These are phyloP conservation scores for Ceriops zippeliana DNA, from an alignment of 345 rosid genomes.

Conservation along the genomic window DNA sequence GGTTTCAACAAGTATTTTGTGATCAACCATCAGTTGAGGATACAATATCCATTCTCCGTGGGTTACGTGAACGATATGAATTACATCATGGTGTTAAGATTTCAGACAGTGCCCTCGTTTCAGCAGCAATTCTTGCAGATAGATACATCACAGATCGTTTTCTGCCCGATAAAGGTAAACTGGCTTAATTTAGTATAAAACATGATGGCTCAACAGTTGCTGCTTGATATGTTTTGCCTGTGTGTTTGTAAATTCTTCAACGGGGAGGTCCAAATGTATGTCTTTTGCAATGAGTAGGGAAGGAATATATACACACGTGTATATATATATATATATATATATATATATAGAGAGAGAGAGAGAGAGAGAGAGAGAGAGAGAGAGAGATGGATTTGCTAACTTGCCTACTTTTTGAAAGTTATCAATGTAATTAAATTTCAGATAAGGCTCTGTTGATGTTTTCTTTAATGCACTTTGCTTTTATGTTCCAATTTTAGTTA, in stretches of 20 bases:
- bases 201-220: not conserved
- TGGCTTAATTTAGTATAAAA: not conserved
- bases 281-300: not conserved
- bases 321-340: not conserved
- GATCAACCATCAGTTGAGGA: slow-evolving; percentile 92
- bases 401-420: no score
- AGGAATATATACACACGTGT: not conserved
- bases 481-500: not conserved
- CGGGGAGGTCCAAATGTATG: not conserved
- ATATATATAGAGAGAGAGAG: no score
- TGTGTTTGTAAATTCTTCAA: not conserved
- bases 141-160: slow-evolving; percentile 87
- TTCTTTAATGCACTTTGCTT: no score
- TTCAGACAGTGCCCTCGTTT: slow-evolving; percentile 86
- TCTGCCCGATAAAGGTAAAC: slow-evolving; percentile 88
- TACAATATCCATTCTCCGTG: slow-evolving; percentile 86
- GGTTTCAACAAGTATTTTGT: slow-evolving; percentile 95
- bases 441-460: no score
- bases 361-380: no score
- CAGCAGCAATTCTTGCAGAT: slow-evolving; percentile 84
- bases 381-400: no score
- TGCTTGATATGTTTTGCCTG: not conserved
- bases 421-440: no score
- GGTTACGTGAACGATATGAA: slow-evolving; percentile 81
- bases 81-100: slow-evolving; percentile 91